Evolutionary conservation across 768 basidiomycete genomes (phyloP), one percentile per base, ranked within the genome.

Genomic region (Phanerochaete sordida): DNA sequence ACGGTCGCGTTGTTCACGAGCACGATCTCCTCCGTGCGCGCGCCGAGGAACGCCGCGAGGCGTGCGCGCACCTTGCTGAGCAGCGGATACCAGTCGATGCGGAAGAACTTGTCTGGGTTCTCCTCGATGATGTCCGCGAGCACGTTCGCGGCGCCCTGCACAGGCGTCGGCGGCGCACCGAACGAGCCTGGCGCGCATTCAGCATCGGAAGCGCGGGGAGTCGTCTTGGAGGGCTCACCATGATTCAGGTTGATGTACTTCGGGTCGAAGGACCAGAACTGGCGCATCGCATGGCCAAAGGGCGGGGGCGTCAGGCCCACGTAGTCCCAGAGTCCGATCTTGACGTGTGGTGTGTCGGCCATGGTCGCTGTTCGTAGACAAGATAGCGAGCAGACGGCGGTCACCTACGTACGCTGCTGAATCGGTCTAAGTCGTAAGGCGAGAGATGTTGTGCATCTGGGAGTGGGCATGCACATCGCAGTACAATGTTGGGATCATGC

Each of bases 161-260:
- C 86, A 1, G 83, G 80, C 9, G 72, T 72, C 0, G 86, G 83
- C 1, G 83, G 69, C 1, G 82, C 79, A 2, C 86, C 86, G 64
- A 79, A 87, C 0, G 86, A 82, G 15, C 86, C 86, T 87, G 57
- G 33, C 8, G 28, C 45, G 50, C 3, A 1, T 1, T 21, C 11
- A 31, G 9, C 47, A 30, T 16, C 8, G 12, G 24, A 9, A 15
- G 9, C 54, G 30, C 24, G 35, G 30, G 16, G 39, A 43, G 19
- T 33, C 2, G 48, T 9, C 19, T 11, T 7, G 26, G 33, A 15
- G 44, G 16, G 59, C 75, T 30, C 46, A 85, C 88, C 87, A 51
- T 83, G 76, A 66, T 90, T 88, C 56, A 89, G 71, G 65, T 88
- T 86, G 54, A 83, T 64, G 59, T 87, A 87, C 39, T 77, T 75